Conservation (phyloP, 2,329 filamentous ascomycete genomes). For the Colletotrichum cereale region DNA sequence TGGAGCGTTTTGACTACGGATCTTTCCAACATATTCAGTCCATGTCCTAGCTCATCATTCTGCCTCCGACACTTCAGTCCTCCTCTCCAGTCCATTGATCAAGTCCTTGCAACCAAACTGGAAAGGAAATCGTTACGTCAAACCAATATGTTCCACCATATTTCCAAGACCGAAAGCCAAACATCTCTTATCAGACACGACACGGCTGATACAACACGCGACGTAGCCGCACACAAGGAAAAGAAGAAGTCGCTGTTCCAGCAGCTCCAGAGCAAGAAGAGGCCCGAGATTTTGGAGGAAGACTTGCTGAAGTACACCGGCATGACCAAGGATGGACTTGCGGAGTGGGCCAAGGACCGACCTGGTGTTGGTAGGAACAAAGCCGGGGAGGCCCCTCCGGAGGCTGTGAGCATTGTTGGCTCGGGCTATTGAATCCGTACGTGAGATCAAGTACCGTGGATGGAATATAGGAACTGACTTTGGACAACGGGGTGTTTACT, state of each 20-base stretch:
- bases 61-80: neutral
- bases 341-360: constrained; percentile 51
- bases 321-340: constrained; percentile 48
- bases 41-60: neutral
- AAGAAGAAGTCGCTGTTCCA: constrained; percentile 49
- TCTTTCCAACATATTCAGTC: neutral
- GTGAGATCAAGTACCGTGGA: neutral
- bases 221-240: neutral
- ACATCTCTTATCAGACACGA: neutral
- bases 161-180: neutral
- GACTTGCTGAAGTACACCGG: constrained; percentile 58
- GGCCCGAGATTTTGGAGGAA: constrained; percentile 51
- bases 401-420: neutral
- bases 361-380: constrained; percentile 52
- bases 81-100: neutral
- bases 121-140: neutral
- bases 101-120: neutral
- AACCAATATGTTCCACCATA: neutral
- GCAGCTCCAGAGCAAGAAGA: constrained; percentile 48
- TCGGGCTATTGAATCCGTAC: neutral
- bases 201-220: neutral
- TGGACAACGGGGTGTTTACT: too few species aligned
- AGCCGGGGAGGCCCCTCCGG: neutral
- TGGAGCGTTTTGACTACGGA: neutral
- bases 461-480: neutral